phyloP scores from a whole-genome alignment of 108 stramenopile genomes.

The Conticribra weissflogii region DNA sequence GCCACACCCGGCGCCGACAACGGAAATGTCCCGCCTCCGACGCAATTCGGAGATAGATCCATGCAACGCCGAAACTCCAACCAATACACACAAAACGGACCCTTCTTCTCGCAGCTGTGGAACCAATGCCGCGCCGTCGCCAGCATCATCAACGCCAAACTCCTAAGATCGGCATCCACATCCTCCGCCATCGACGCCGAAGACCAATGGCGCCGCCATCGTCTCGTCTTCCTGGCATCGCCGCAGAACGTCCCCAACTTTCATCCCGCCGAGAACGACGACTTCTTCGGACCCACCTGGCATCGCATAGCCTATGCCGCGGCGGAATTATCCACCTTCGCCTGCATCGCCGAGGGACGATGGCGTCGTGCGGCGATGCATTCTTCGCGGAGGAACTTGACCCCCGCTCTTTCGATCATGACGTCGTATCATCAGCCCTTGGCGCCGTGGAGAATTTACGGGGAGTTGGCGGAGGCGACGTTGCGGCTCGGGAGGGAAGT shows the following conservation, averaged over 20 bases:
- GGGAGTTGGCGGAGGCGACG: conserved; percentile 65
- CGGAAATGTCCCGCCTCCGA: conserved; percentile 9
- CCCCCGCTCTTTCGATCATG: not conserved
- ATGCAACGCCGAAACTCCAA: not conserved
- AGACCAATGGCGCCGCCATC: conserved; percentile 73
- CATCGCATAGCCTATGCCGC: conserved; percentile 23
- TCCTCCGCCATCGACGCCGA: conserved; percentile 18
- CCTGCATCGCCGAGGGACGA: conserved; percentile 24
- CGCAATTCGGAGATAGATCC: not conserved
- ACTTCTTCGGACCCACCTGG: conserved; percentile 40
- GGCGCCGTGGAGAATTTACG: conserved; percentile 65
- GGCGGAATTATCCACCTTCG: conserved; percentile 23
- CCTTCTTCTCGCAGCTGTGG: conserved; percentile 21
- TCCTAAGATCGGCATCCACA: conserved; percentile 28
- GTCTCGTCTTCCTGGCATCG: conserved; percentile 32
- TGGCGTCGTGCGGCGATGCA: conserved; percentile 23
- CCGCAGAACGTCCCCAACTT: conserved; percentile 34
- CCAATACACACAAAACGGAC: conserved; percentile 10
- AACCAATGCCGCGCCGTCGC: conserved; percentile 82
- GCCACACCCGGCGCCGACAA: conserved; percentile 1
- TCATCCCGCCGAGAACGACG: conserved; percentile 21
- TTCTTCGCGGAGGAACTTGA: not conserved
- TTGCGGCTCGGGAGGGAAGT: conserved; percentile 57
- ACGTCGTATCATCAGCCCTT: conserved; percentile 22
- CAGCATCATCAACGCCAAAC: conserved; percentile 72